Percentiles rank a stretch among this genome's conserved stretches.
Evolutionary conservation across 1,284 basidiomycete species (phyloP).

Genomic region (Trametes sp.): DNA sequence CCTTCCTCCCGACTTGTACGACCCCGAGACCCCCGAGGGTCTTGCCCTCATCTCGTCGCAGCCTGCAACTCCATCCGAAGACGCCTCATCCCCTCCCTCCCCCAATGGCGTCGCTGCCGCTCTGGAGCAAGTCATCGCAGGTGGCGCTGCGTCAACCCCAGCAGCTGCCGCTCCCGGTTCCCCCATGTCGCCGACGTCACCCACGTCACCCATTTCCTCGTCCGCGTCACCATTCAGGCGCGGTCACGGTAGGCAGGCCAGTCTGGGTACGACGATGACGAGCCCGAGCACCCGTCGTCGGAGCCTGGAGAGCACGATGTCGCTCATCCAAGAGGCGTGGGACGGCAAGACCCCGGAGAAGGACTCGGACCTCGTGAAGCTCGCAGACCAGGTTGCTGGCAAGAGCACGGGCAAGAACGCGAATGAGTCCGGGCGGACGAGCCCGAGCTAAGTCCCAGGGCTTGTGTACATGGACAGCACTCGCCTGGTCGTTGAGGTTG

Average conservation of each 20-base stretch:
- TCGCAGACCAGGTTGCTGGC: slow-evolving; percentile 44
- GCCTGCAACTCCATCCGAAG: slow-evolving; percentile 59
- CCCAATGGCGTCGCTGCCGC: slow-evolving; percentile 61
- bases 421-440: slow-evolving; percentile 31
- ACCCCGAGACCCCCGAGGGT: slow-evolving; percentile 82
- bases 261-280: slow-evolving; percentile 96
- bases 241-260: slow-evolving; percentile 88
- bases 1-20: slow-evolving; percentile 93
- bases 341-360: slow-evolving; percentile 50
- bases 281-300: slow-evolving; percentile 92
- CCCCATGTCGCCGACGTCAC: slow-evolving; percentile 48
- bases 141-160: slow-evolving; percentile 36
- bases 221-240: slow-evolving; percentile 64
- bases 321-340: slow-evolving; percentile 90
- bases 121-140: slow-evolving; percentile 58
- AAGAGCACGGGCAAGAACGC: slow-evolving; percentile 38
- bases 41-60: slow-evolving; percentile 64
- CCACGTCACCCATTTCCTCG: slow-evolving; percentile 46
- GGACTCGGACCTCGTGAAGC: slow-evolving; percentile 45
- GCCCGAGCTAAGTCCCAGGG: slow-evolving; percentile 25
- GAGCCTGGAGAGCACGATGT: slow-evolving; percentile 96
- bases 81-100: slow-evolving; percentile 53
- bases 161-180: slow-evolving; percentile 37
- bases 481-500: background rate
- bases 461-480: slow-evolving; percentile 3